These are phyloP conservation scores for Pythium grandisporangium DNA, from an alignment of 352 stramenopile genomes.

Conservation along the genomic window DNA sequence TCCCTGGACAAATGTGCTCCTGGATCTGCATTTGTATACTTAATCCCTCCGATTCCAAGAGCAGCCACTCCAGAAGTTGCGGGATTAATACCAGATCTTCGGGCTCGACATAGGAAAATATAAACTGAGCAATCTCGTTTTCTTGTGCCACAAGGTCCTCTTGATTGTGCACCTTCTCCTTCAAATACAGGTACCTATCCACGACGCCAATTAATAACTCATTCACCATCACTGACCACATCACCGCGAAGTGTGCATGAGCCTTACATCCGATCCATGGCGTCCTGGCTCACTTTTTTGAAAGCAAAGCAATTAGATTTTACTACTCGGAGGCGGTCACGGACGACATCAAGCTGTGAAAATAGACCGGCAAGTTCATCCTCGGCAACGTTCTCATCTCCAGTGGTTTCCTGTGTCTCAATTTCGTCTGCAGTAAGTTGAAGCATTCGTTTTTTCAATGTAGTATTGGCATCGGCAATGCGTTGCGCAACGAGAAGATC, in stretches of 20 bases:
- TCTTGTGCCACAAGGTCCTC: conserved; percentile 62
- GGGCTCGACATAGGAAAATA: conserved; percentile 49
- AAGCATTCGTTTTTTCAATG: conserved; percentile 60
- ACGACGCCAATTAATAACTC: neutral
- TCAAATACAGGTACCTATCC: conserved; percentile 62
- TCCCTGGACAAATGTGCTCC: conserved; percentile 30
- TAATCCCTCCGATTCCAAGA: conserved; percentile 62
- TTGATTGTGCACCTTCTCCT: conserved; percentile 72
- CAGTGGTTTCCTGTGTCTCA: conserved; percentile 1
- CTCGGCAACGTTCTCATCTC: conserved; percentile 18
- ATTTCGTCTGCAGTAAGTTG: conserved; percentile 32
- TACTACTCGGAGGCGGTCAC: conserved; percentile 42
- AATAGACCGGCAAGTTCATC: conserved; percentile 40
- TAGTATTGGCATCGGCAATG: conserved; percentile 43
- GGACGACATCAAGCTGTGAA: conserved; percentile 30
- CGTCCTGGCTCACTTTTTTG: conserved; percentile 31
- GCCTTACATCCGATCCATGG: conserved; percentile 62
- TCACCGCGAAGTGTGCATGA: too few species aligned
- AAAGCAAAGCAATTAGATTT: conserved; percentile 68
- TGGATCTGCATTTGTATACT: conserved; percentile 59
- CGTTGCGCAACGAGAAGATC: conserved; percentile 66
- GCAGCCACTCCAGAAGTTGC: conserved; percentile 63
- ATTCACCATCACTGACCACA: neutral
- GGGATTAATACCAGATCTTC: conserved; percentile 47
- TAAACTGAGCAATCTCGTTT: conserved; percentile 50